Evolutionary conservation across 441 rosid genomes (phyloP).

Genomic region (Gossypium gossypioides): DNA sequence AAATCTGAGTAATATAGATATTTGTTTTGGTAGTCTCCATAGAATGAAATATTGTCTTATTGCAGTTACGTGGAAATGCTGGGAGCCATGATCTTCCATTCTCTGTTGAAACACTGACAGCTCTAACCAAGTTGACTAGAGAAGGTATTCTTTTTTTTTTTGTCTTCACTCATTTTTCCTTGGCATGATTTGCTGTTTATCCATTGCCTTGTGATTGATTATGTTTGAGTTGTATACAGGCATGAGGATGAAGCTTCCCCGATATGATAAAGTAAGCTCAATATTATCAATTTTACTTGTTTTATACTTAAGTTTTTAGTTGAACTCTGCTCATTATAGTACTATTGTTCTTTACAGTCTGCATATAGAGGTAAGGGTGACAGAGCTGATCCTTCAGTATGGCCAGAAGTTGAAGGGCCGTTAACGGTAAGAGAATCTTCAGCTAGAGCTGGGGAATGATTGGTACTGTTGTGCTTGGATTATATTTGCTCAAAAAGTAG

Average conservation of each 20-base stretch:
- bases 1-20: background rate
- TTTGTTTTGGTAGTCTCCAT: background rate
- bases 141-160: conserved; percentile 37
- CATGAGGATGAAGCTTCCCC: conserved; percentile 80
- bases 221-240: conserved; percentile 37
- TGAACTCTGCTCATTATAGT: conserved; percentile 4
- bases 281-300: background rate
- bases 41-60: conserved; percentile 8
- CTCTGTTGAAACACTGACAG: conserved; percentile 58
- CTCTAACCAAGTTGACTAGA: conserved; percentile 46
- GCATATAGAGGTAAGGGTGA: conserved; percentile 85
- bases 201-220: conserved; percentile 8
- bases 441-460: conserved; percentile 2
- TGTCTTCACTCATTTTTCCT: background rate
- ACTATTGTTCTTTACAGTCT: conserved; percentile 47
- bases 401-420: conserved; percentile 95
- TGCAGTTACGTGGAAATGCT: conserved; percentile 83
- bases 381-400: conserved; percentile 65
- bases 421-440: conserved; percentile 39
- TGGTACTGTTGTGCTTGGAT: background rate
- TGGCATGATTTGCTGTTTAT: background rate
- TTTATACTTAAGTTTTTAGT: background rate
- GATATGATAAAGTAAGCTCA: conserved; percentile 68
- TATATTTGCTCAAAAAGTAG: background rate
- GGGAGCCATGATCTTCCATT: conserved; percentile 95